Evolutionary conservation across 2,329 filamentous ascomycete genomes (phyloP), one percentile per base, ranked within the genome.

Genomic region (Aspergillus persii): DNA sequence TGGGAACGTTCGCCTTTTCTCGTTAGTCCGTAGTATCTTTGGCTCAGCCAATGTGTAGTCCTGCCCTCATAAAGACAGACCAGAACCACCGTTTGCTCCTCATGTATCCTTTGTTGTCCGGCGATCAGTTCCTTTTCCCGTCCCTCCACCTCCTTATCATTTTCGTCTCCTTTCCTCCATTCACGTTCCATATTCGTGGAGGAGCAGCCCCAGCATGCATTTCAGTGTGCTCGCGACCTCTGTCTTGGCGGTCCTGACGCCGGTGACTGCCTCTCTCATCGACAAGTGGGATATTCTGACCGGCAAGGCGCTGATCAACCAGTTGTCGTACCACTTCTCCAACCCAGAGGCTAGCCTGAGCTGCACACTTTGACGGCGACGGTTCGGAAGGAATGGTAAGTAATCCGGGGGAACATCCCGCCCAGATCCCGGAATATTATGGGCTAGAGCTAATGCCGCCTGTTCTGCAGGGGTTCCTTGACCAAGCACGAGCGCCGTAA

Each of bases 351-450:
- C 30, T 8, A 39, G 7, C 9, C 50, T 51, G 4, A 57, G 46
- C 11, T 67, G 65, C 48, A 67, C 57, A 1, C 58, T 1, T 29
- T 57, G 4, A 65, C 60, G 7, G 59, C 63, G 3, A 55, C 57
- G 3, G 55, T 63, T 18, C 64, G 65, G 23, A 55, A 63, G 47
- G 65, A 67, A 59, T 67, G 65, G 65, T 66, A 47, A 26, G 41
- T 2, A 4, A n/a, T 12, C 3, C 33, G 18, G n/a, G 3, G 12
- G n/a, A 41, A n/a, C 12, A 15, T 41, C 36, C 11, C 23, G 23
- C 18, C 30, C 41, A 31, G 6, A 8, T 4, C 8, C 6, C 29
- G 23, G 26, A 7, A 31, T 15, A 27, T n/a, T 12, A 53, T 36
- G 30, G 8, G 15, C 33, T 12, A 23, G 12, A 12, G 46, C 41